Evolutionary conservation across 2,329 filamentous ascomycete genomes (phyloP), one percentile per base, ranked within the genome.

Genomic region (Atkinsonella hypoxylon): DNA sequence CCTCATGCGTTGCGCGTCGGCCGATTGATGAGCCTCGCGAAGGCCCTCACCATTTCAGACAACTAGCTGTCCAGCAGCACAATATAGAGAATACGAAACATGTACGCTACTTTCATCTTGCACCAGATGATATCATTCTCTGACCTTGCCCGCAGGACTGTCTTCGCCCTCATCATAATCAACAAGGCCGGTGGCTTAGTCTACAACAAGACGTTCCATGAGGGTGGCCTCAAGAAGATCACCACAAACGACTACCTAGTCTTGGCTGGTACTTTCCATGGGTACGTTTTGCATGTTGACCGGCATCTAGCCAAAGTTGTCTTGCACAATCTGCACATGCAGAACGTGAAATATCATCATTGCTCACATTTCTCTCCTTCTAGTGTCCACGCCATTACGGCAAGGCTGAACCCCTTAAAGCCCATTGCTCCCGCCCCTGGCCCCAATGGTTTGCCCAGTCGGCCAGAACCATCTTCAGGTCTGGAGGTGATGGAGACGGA

Each of bases 181-280:
- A 97, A 96, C 77, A 98, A 98, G 78, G 90, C 93, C 57, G 93
- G 90, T 54, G 93, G 93, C 61, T 79, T 98, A 49, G 84, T 98
- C 69, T 98, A 95, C 76, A 91, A 97, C 70, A 88, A 89, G 60
- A 87, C 89, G 63, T 97, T 98, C 68, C 83, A 90, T 61, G 82
- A 91, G 42, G 86, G 82, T 54, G 87, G 79, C 44, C 79, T 98
- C 53, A 87, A 87, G 67, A 89, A 91, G 66, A 83, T 98, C 59
- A 87, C 81, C 58, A 91, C 88, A 59, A 98, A 98, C 67, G 93
- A 98, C 75, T 95, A 94, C 64, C 85, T 98, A 32, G 91, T 97
- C 59, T 81, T 98, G 30, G 93, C 93, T 7, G 93, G 93, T 52
- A 98, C 93, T 49, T 98, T 98, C 68, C 93, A 98, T 65, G 93